These are phyloP conservation scores for Pholiota molesta DNA, from an alignment of 768 basidiomycete species.

Conservation along the genomic window DNA sequence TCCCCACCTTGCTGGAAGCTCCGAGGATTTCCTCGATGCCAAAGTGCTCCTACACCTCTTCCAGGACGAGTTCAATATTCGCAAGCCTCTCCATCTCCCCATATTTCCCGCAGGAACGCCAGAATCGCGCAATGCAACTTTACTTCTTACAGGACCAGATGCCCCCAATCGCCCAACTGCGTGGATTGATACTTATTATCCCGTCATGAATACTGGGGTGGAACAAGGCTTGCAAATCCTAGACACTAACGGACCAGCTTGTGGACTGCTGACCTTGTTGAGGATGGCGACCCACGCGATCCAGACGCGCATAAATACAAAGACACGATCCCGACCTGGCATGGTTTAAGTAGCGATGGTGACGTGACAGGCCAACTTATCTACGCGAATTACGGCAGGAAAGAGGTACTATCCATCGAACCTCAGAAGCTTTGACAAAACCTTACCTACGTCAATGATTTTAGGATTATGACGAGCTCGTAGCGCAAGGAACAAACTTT, in stretches of 20 bases:
- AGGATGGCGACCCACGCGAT: constrained; percentile 73
- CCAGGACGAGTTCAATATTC: constrained; percentile 63
- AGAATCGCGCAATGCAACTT: constrained; percentile 68
- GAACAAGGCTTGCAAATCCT: constrained; percentile 71
- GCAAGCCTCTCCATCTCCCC: constrained; percentile 44
- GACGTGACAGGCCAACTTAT: constrained; percentile 70
- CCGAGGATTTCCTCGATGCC: constrained; percentile 64
- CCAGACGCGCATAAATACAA: constrained; percentile 69
- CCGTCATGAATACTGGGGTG: constrained; percentile 79
- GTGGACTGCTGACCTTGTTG: constrained; percentile 76
- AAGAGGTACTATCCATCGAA: constrained; percentile 40
- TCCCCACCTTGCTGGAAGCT: constrained; percentile 74
- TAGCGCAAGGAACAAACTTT: constrained; percentile 66
- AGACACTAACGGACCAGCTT: constrained; percentile 47
- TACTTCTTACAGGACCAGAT: constrained; percentile 47
- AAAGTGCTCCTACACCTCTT: constrained; percentile 68
- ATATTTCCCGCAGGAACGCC: constrained; percentile 73
- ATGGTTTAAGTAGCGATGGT: constrained; percentile 80
- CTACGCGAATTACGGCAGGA: constrained; percentile 81
- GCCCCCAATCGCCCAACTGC: constrained; percentile 55
- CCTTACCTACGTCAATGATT: not conserved
- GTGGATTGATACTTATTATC: constrained; percentile 91
- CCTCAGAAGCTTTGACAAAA: not conserved
- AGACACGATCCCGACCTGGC: constrained; percentile 79
- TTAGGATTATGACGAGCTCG: constrained; percentile 56